These are phyloP conservation scores for Phaffomyces thermotolerans DNA, from an alignment of 805 yeast genomes.

Conservation along the genomic window DNA sequence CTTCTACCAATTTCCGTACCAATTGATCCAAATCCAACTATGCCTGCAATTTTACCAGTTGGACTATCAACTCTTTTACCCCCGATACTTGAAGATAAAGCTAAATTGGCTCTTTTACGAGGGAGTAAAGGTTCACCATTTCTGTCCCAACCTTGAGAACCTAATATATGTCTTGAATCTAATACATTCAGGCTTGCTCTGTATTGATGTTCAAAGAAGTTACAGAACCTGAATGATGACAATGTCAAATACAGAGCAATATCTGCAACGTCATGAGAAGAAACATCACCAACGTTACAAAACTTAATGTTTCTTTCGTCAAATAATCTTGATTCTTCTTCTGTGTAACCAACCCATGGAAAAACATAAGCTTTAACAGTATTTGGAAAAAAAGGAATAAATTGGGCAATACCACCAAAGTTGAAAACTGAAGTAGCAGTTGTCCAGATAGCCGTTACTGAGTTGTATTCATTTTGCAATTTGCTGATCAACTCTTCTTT, in stretches of 20 bases:
- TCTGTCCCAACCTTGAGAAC: conserved; percentile 27
- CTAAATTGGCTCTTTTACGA: conserved; percentile 31
- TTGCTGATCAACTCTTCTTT: conserved; percentile 36
- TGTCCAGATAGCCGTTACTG: conserved; percentile 45
- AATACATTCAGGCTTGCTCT: conserved; percentile 36
- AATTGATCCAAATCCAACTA: conserved; percentile 72
- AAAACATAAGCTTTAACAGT: conserved; percentile 42
- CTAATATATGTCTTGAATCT: conserved; percentile 34
- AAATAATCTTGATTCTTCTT: conserved; percentile 39
- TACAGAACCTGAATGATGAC: conserved; percentile 52
- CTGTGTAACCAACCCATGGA: conserved; percentile 59
- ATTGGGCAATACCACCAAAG: conserved; percentile 36
- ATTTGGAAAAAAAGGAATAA: conserved; percentile 40
- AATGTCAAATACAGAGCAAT: conserved; percentile 53
- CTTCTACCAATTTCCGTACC: conserved; percentile 59
- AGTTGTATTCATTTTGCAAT: conserved; percentile 28
- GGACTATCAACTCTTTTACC: conserved; percentile 45
- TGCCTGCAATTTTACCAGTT: conserved; percentile 46
- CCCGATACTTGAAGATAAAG: conserved; percentile 38
- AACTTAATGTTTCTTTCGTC: conserved; percentile 41
- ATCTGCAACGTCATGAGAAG: conserved; percentile 69
- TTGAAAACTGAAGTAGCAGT: conserved; percentile 42
- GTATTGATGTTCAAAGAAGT: conserved; percentile 38
- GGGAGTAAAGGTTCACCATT: conserved; percentile 24
- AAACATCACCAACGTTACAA: conserved; percentile 53